Conservation (phyloP, 805 yeast species). For the Metschnikowia arizonensis region DNA sequence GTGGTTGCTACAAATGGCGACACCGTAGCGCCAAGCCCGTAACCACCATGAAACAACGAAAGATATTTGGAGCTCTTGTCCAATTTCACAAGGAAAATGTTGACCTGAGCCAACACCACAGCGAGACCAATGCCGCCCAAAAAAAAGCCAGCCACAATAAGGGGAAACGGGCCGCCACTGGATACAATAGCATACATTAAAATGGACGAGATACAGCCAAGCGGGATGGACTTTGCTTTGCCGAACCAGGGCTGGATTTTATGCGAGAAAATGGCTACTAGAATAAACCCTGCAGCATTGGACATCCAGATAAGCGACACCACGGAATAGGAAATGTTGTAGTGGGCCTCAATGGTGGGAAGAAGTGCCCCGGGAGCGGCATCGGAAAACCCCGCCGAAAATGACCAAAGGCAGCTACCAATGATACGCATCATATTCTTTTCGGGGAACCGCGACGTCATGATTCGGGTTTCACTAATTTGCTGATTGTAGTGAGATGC, state of each 20-base stretch:
- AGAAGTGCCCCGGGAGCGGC: conserved; percentile 24
- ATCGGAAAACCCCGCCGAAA: conserved; percentile 18
- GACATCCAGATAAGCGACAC: conserved; percentile 23
- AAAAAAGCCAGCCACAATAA: conserved; percentile 23
- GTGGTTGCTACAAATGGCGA: conserved; percentile 22
- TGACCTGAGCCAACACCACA: conserved; percentile 20
- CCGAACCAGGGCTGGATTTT: conserved; percentile 18
- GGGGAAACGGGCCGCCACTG: conserved; percentile 21
- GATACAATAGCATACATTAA: conserved; percentile 18
- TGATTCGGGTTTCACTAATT: conserved; percentile 8
- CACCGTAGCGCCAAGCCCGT: conserved; percentile 26
- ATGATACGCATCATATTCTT: conserved; percentile 16
- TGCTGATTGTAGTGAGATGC: conserved; percentile 5
- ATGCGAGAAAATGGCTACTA: conserved; percentile 18
- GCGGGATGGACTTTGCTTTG: conserved; percentile 15
- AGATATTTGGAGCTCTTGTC: conserved; percentile 21
- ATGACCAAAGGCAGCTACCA: conserved; percentile 18
- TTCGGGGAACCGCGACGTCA: conserved; percentile 19
- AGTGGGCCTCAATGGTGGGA: conserved; percentile 21
- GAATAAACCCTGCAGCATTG: conserved; percentile 19
- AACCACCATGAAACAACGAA: conserved; percentile 22
- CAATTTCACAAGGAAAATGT: conserved; percentile 22
- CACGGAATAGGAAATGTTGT: conserved; percentile 17
- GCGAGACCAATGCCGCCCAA: conserved; percentile 24
- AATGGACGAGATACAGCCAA: conserved; percentile 14